Conservation (phyloP, 306 rosid genomes). For the Prunus davidiana region DNA sequence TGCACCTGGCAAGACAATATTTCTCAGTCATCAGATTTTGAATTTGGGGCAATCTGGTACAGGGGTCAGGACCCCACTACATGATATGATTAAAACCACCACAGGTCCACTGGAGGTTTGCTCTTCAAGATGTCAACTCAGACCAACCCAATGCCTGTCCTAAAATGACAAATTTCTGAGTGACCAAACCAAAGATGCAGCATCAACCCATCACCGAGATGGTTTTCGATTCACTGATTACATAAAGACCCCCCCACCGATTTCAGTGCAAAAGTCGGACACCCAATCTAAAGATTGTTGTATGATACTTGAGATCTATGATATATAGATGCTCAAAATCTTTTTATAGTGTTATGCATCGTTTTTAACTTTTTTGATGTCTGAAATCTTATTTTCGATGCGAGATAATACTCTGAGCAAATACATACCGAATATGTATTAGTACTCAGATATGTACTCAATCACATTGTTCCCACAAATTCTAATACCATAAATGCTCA, state of each 20-base stretch:
- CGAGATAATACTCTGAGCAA: no score
- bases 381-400: no score
- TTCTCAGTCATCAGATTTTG: not conserved
- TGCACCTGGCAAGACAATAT: conserved; percentile 5
- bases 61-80: not conserved
- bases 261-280: not conserved
- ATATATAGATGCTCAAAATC: no score
- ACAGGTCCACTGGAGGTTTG: no score
- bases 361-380: no score
- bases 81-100: not conserved
- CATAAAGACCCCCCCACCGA: not conserved
- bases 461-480: not conserved
- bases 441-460: no score
- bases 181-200: conserved; percentile 33
- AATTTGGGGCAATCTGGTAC: conserved; percentile 21
- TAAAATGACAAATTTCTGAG: conserved; percentile 26
- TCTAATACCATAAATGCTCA: not conserved
- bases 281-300: not conserved
- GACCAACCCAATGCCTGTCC: conserved; percentile 21
- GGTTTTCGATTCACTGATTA: not conserved
- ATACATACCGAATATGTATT: no score
- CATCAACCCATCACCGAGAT: conserved; percentile 24
- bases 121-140: conserved; percentile 5
- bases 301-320: no score
- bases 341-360: not conserved